Base-by-base conservation (phyloP, 768 basidiomycete genomes). In the Lanmaoa pseudosensibilis region DNA sequence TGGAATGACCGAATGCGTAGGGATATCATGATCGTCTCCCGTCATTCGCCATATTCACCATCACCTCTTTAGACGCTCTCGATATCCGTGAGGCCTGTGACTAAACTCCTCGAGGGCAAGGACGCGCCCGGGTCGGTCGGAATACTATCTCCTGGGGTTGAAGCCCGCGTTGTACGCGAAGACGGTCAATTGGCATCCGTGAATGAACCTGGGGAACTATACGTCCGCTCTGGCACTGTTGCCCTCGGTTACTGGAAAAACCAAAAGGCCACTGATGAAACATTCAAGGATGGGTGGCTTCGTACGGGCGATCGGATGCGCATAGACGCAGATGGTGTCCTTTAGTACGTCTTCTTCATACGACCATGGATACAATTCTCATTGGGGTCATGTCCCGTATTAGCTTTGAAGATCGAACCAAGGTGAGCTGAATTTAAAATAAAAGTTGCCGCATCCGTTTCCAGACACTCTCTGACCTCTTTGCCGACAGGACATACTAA, bases 401-500 rank as follows among this genome's bases (percentile, higher is more conserved):
- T 54, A 90, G 87, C 69, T 92, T 84, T 62, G 84, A 84, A 13
- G 90, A 92, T 68, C 79, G 91, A 50, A 77, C 79, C n/a, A 92
- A 92, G 80, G 88, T 87, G 49, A 58, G 56, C 21, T 27, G 27
- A 27, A n/a, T n/a, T n/a, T n/a, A n/a, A n/a, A n/a, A n/a, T n/a
- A n/a, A n/a, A 5, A 33, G n/a, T 2, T 9, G 25, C 11, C 6
- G 15, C 6, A 16, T 27, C n/a, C 2, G 13, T 30, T n/a, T n/a
- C n/a, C 38, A 10, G 38, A 25, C 36, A 15, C 18, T 5, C 18
- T 33, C 50, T 59, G 46, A 59, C 25, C 1, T 21, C 3, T 16
- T 19, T 44, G 48, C n/a, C n/a, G 16, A 23, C 25, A 90, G 85
- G 91, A 92, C 64, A 90, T 83, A 0, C 76, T 93, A 21, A 93